phyloP scores from a whole-genome alignment of 2,329 filamentous ascomycete genomes.

The Aspergillus vadensis region DNA sequence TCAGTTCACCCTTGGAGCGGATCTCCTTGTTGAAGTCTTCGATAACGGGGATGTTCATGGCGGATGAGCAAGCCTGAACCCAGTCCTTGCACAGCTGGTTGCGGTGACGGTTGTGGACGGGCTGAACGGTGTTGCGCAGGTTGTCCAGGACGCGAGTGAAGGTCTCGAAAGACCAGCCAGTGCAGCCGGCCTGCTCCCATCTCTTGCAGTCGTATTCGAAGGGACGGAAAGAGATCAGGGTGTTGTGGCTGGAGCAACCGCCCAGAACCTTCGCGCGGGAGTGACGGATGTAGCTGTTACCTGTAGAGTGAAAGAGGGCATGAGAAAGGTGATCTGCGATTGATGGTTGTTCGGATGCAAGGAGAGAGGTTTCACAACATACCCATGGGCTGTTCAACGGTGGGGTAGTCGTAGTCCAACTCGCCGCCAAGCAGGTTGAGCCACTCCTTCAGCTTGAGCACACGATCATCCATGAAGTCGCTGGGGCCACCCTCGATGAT shows the following conservation, averaged over 20 bases:
- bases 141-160: conserved; percentile 81
- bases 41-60: conserved; percentile 78
- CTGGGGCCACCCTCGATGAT: conserved; percentile 87
- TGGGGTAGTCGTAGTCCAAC: conserved; percentile 88
- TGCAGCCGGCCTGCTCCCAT: conserved; percentile 80
- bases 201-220: conserved; percentile 85
- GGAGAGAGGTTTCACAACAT: conserved; percentile 28
- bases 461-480: conserved; percentile 84
- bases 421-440: conserved; percentile 80
- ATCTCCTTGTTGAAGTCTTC: conserved; percentile 88
- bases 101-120: conserved; percentile 79
- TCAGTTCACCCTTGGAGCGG: conserved; percentile 68
- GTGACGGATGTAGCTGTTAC: conserved; percentile 89
- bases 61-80: conserved; percentile 76
- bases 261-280: conserved; percentile 90
- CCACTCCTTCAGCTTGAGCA: conserved; percentile 86
- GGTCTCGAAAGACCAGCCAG: conserved; percentile 82
- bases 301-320: conserved; percentile 39
- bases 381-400: conserved; percentile 82
- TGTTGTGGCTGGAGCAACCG: conserved; percentile 92
- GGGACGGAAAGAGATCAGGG: conserved; percentile 86
- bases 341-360: neutral
- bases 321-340: neutral
- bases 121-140: conserved; percentile 86
- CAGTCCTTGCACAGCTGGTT: conserved; percentile 93